These are phyloP conservation scores for Gossypium lobatum DNA, from an alignment of 441 rosid genomes.

Conservation along the genomic window DNA sequence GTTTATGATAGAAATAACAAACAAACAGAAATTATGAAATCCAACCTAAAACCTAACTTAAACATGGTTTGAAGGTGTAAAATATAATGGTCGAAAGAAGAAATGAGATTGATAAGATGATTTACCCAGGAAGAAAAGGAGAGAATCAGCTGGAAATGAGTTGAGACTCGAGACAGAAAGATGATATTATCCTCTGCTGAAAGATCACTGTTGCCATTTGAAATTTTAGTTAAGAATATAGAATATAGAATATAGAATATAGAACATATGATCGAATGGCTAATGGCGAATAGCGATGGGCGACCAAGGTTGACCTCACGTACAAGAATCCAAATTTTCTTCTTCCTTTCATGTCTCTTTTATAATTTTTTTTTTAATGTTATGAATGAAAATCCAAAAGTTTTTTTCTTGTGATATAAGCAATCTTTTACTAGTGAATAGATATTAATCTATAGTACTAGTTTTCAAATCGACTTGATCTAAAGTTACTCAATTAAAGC, in stretches of 20 bases:
- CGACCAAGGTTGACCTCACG: not conserved
- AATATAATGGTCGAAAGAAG: not conserved
- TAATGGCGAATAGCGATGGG: not conserved
- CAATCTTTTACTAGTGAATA: too few relatives aligned
- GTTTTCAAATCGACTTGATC: too few relatives aligned
- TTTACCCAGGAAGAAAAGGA: not conserved
- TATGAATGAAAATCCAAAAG: too few relatives aligned
- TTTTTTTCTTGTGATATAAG: too few relatives aligned
- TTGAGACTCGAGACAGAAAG: not conserved
- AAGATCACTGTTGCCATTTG: not conserved
- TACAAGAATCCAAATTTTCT: not conserved
- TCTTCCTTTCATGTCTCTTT: not conserved
- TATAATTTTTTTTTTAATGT: not conserved
- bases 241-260: too few relatives aligned
- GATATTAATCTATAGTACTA: too few relatives aligned
- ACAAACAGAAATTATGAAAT: too few relatives aligned
- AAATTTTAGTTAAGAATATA: too few relatives aligned
- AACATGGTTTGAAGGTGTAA: constrained; percentile 9
- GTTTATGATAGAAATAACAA: not conserved
- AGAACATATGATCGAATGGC: not conserved
- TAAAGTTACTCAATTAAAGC: too few relatives aligned
- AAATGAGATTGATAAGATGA: not conserved
- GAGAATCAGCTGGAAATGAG: not conserved
- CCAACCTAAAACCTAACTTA: not conserved
- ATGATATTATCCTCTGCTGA: not conserved